These are phyloP conservation scores for Boletus subcaerulescens DNA, from an alignment of 768 basidiomycete species.

Conservation along the genomic window DNA sequence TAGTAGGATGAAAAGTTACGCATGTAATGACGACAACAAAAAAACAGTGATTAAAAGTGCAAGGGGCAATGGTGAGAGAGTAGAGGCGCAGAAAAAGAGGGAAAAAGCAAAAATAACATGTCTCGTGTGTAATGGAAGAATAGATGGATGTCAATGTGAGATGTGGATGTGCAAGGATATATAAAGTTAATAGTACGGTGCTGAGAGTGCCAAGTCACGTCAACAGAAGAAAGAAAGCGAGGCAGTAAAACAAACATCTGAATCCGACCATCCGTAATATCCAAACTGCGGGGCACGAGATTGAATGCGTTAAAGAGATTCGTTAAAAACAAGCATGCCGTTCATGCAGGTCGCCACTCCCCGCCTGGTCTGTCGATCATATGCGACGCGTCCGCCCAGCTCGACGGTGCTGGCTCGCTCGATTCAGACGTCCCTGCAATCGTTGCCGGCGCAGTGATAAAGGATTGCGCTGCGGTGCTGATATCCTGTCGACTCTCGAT, in stretches of 20 bases:
- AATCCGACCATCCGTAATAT: conserved; percentile 14
- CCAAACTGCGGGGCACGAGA: conserved; percentile 7
- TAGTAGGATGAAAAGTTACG: neutral
- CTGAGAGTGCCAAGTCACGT: conserved; percentile 6
- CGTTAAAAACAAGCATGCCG: neutral
- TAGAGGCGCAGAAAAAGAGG: neutral
- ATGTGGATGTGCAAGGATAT: neutral
- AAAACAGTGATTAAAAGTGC: neutral
- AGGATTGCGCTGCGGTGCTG: conserved; percentile 67
- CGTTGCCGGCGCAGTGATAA: conserved; percentile 64
- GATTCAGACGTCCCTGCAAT: conserved; percentile 54
- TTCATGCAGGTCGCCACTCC: conserved; percentile 40
- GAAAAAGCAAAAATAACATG: neutral
- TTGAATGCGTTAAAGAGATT: neutral
- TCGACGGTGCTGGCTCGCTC: conserved; percentile 44
- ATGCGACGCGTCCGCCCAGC: conserved; percentile 45
- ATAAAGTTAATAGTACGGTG: conserved; percentile 21
- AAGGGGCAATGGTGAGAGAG: no score
- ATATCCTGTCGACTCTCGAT: conserved; percentile 53
- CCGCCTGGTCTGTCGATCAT: conserved; percentile 41
- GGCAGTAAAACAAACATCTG: neutral
- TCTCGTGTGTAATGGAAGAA: neutral
- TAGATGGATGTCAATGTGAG: conserved; percentile 2
- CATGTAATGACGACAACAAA: conserved; percentile 9
- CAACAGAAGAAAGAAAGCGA: neutral